Conservation (phyloP, 345 rosid species). For the Gynandropsis gynandra region DNA sequence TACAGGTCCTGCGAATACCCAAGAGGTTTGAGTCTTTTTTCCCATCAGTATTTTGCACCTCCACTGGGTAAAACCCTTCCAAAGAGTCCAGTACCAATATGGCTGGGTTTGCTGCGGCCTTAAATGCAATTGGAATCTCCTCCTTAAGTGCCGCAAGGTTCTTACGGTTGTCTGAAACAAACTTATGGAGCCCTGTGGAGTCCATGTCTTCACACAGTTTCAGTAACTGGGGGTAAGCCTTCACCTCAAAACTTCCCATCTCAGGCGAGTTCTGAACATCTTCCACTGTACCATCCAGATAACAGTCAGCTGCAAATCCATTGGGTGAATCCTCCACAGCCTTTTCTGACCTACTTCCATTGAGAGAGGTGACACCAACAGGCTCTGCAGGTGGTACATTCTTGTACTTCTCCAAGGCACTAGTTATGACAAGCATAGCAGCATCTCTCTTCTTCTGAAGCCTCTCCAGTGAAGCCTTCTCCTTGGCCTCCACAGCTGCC, state of each 20-base stretch:
- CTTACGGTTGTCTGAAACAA: conserved; percentile 97
- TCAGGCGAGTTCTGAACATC: conserved; percentile 42
- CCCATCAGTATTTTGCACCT: conserved; percentile 55
- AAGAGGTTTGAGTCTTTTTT: conserved; percentile 81
- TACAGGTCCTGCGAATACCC: conserved; percentile 95
- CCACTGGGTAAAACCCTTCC: conserved; percentile 68
- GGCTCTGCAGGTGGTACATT: conserved; percentile 36
- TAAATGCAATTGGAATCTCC: conserved; percentile 83
- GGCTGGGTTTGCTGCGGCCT: conserved; percentile 73
- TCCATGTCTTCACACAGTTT: conserved; percentile 86
- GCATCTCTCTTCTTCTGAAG: conserved; percentile 91
- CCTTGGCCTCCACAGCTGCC: conserved; percentile 84
- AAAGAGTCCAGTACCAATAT: conserved; percentile 71
- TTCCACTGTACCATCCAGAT: conserved; percentile 36
- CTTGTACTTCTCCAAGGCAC: conserved; percentile 65
- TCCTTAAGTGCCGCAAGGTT: conserved; percentile 78
- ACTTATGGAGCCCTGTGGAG: conserved; percentile 80
- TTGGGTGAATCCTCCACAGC: conserved; percentile 42
- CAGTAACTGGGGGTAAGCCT: conserved; percentile 67
- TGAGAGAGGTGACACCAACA: conserved; percentile 29
- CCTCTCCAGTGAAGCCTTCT: conserved; percentile 61
- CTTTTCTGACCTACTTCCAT: conserved; percentile 31
- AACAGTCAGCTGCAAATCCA: conserved; percentile 36
- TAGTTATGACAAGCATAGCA: conserved; percentile 57
- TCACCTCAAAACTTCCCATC: conserved; percentile 46